Conservation (phyloP, 345 rosid species). For the Garcia nutans region DNA sequence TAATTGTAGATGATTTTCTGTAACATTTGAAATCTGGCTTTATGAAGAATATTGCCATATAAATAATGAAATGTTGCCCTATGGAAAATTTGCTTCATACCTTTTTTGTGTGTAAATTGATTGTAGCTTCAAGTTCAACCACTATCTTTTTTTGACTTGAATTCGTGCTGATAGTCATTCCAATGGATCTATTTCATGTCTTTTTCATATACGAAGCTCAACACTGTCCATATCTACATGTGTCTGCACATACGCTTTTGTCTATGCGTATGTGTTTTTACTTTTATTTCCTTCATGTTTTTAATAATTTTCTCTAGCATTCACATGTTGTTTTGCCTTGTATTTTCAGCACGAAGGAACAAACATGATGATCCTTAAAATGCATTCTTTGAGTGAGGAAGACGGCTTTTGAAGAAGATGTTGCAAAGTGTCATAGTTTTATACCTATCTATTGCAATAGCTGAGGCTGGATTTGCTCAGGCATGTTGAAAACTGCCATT, state of each 20-base stretch:
- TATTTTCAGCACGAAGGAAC: slow-evolving; percentile 59
- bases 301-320: background rate
- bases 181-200: background rate
- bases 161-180: background rate
- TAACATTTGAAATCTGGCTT: background rate
- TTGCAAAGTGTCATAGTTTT: background rate
- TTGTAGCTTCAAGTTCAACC: background rate
- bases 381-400: slow-evolving; percentile 52
- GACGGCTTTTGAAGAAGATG: slow-evolving; percentile 19
- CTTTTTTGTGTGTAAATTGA: background rate
- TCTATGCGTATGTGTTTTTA: too few relatives aligned
- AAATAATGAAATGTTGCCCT: background rate
- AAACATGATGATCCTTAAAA: slow-evolving; percentile 50
- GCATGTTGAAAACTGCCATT: background rate
- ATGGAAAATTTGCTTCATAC: background rate
- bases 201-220: too few relatives aligned
- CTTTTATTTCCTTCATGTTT: background rate
- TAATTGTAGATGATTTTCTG: background rate
- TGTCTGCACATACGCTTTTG: background rate
- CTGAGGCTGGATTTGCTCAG: background rate
- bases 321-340: slow-evolving; percentile 6
- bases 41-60: slow-evolving; percentile 1
- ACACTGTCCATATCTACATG: background rate
- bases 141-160: background rate
- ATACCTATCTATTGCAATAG: background rate